phyloP scores from a whole-genome alignment of 768 basidiomycete genomes.

The Fomitopsis pulvina region DNA sequence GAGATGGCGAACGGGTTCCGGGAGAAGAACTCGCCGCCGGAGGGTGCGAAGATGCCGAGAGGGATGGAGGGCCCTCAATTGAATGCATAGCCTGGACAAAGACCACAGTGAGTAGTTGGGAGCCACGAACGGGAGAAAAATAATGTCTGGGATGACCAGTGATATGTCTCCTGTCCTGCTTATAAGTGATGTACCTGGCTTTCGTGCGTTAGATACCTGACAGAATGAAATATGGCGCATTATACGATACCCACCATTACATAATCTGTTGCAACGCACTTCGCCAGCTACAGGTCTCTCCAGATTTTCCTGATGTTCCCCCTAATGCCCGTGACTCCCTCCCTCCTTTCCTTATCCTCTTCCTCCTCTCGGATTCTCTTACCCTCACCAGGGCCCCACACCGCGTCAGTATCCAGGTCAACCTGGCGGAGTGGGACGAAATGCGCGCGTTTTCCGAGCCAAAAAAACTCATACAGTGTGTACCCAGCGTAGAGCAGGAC shows the following conservation, averaged over 20 bases:
- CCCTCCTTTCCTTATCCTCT: neutral
- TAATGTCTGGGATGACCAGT: too few relatives aligned
- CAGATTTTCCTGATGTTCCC: neutral
- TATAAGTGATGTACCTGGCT: too few relatives aligned
- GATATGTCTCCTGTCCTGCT: too few relatives aligned
- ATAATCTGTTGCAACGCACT: too few relatives aligned
- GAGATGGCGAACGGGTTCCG: constrained; percentile 63
- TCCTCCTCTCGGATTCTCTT: constrained; percentile 29
- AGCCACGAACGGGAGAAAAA: too few relatives aligned
- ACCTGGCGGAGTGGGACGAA: constrained; percentile 37
- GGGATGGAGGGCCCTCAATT: constrained; percentile 6
- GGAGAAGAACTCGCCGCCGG: constrained; percentile 37
- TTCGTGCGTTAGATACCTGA: too few relatives aligned
- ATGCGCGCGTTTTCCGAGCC: constrained; percentile 24
- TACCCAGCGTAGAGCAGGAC: constrained; percentile 40
- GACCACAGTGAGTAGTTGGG: neutral
- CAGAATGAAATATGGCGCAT: too few relatives aligned
- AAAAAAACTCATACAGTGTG: constrained; percentile 30
- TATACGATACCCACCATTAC: too few relatives aligned
- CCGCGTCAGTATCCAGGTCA: constrained; percentile 49
- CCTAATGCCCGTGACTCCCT: neutral
- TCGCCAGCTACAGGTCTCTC: neutral
- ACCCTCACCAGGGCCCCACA: constrained; percentile 43
- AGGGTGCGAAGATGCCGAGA: constrained; percentile 51
- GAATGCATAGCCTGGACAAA: neutral